These are phyloP conservation scores for Monilinia fructigena DNA, from an alignment of 2,329 filamentous ascomycete species.

Conservation along the genomic window DNA sequence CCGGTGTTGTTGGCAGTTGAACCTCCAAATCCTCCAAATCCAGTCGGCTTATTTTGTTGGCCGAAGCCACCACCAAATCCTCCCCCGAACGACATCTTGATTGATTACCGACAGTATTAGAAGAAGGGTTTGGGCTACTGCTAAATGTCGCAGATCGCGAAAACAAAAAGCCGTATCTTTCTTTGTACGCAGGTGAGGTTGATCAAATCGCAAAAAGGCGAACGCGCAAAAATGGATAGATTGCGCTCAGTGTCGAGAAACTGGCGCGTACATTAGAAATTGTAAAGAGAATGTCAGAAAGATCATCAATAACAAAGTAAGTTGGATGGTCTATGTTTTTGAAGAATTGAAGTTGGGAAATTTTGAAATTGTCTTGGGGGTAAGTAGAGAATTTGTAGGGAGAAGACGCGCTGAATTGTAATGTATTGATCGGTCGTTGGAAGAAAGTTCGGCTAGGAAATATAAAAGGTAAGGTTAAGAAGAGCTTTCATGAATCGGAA, in stretches of 20 bases:
- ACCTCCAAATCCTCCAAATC: constrained; percentile 56
- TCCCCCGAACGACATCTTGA: constrained; percentile 42
- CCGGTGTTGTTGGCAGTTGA: constrained; percentile 34
- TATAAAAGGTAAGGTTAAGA: not conserved
- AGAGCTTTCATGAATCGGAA: constrained; percentile 16
- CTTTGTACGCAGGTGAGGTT: constrained; percentile 27
- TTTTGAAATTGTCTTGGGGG: constrained; percentile 24
- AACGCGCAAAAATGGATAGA: constrained; percentile 32
- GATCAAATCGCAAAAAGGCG: constrained; percentile 34
- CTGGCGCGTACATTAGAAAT: constrained; percentile 36
- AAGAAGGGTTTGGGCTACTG: constrained; percentile 14
- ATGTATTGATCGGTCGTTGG: constrained; percentile 1
- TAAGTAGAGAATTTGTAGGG: constrained; percentile 24
- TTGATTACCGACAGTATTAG: constrained; percentile 23
- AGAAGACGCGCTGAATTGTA: constrained; percentile 16
- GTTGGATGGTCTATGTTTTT: constrained; percentile 10
- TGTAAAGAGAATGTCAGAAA: constrained; percentile 30
- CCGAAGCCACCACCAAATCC: constrained; percentile 53
- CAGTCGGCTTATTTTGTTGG: constrained; percentile 52
- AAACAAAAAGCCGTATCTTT: constrained; percentile 24
- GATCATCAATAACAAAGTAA: constrained; percentile 26
- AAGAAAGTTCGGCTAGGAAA: constrained; percentile 22
- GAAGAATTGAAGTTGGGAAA: constrained; percentile 27
- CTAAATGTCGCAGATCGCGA: constrained; percentile 22
- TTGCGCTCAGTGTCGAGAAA: constrained; percentile 35